These are phyloP conservation scores for Gentiana macrophylla DNA, from an alignment of 257 asterid genomes.

Conservation along the genomic window DNA sequence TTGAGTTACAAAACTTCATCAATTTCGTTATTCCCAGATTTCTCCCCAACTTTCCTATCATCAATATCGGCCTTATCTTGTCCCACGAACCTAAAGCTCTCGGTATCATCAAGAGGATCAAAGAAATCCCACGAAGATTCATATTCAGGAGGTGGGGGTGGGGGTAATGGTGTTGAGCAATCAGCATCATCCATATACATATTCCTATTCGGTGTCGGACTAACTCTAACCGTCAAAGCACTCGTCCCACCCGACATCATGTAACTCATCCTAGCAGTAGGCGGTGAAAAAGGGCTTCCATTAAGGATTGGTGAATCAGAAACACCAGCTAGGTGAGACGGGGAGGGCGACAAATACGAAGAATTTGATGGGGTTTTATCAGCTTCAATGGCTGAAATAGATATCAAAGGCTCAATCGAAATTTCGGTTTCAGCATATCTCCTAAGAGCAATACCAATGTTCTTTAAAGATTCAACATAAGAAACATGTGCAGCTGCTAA, in stretches of 20 bases:
- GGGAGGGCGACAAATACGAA: slow-evolving; percentile 67
- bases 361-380: slow-evolving; percentile 73
- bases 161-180: slow-evolving; percentile 53
- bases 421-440: slow-evolving; percentile 90
- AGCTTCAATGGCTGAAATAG: slow-evolving; percentile 45
- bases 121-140: slow-evolving; percentile 92
- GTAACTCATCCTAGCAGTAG: slow-evolving; percentile 70
- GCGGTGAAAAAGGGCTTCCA: slow-evolving; percentile 72
- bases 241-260: slow-evolving; percentile 62
- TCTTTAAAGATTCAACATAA: slow-evolving; percentile 68
- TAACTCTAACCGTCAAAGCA: slow-evolving; percentile 60
- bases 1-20: slow-evolving; percentile 36
- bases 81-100: slow-evolving; percentile 75
- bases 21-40: slow-evolving; percentile 23
- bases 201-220: slow-evolving; percentile 31
- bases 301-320: slow-evolving; percentile 61
- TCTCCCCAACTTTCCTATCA: slow-evolving; percentile 25
- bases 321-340: slow-evolving; percentile 46
- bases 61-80: slow-evolving; percentile 24
- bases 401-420: slow-evolving; percentile 47
- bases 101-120: slow-evolving; percentile 50
- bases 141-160: slow-evolving; percentile 68
- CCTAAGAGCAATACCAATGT: slow-evolving; percentile 77
- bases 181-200: slow-evolving; percentile 59
- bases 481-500: slow-evolving; percentile 95